These are phyloP conservation scores for Austroboletus festivus DNA, from an alignment of 768 basidiomycete species.

Conservation along the genomic window DNA sequence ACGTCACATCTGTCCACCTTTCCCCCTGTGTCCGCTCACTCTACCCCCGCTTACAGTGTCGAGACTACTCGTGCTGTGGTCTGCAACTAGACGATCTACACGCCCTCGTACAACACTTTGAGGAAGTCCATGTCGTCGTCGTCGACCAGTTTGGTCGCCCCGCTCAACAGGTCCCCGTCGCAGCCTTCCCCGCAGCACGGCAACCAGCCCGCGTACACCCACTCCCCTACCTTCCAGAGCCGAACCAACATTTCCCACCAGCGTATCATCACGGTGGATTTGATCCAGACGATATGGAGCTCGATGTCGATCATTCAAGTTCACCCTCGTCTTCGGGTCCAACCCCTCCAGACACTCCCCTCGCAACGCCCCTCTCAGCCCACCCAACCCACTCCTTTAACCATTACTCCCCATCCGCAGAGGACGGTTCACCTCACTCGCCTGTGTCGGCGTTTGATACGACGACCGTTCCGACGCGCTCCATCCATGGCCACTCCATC, in stretches of 20 bases:
- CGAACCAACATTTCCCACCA: constrained; percentile 25
- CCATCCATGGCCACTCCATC: constrained; percentile 38
- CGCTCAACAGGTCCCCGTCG: constrained; percentile 29
- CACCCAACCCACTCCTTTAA: constrained; percentile 31
- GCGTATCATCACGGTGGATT: constrained; percentile 41
- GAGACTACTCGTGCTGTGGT: constrained; percentile 90
- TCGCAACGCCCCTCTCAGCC: constrained; percentile 40
- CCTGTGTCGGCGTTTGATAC: constrained; percentile 53
- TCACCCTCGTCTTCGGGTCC: constrained; percentile 43
- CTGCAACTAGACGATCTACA: constrained; percentile 71
- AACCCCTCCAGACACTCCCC: constrained; percentile 43
- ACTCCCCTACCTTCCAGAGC: constrained; percentile 28
- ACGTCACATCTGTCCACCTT: constrained; percentile 29
- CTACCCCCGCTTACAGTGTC: constrained; percentile 55
- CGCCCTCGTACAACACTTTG: constrained; percentile 88
- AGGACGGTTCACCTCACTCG: constrained; percentile 25
- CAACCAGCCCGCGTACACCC: constrained; percentile 33
- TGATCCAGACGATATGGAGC: constrained; percentile 81
- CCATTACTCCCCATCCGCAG: constrained; percentile 30
- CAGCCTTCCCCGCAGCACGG: constrained; percentile 34
- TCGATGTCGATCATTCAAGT: constrained; percentile 60
- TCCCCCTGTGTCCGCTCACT: background rate
- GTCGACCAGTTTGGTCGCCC: constrained; percentile 42
- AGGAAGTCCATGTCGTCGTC: constrained; percentile 84
- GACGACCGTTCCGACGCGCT: constrained; percentile 48